These are phyloP conservation scores for Nidularia pulvinata DNA, from an alignment of 768 basidiomycete species.

Conservation along the genomic window DNA sequence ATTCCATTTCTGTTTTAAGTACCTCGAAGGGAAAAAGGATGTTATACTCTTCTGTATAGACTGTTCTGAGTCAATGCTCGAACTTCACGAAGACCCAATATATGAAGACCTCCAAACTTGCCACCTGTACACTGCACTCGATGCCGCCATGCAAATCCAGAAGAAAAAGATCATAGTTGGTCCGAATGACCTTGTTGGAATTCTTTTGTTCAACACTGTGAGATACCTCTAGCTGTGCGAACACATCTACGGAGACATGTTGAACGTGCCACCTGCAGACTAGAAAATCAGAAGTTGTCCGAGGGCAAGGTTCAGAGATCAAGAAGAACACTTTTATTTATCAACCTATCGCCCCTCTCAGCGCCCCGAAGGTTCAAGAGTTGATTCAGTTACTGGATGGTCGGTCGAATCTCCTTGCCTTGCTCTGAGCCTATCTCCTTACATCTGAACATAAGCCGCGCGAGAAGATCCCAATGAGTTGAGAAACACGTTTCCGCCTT, in stretches of 20 bases:
- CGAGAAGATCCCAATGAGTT: slow-evolving; percentile 63
- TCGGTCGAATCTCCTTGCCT: slow-evolving; percentile 24
- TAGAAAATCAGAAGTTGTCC: slow-evolving; percentile 34
- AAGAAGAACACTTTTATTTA: slow-evolving; percentile 73
- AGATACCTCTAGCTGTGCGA: slow-evolving; percentile 19
- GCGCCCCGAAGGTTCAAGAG: slow-evolving; percentile 80
- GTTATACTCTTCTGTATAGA: slow-evolving; percentile 97
- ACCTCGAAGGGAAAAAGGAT: slow-evolving; percentile 75
- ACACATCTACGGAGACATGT: neutral
- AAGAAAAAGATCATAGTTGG: slow-evolving; percentile 89
- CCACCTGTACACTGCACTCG: slow-evolving; percentile 77
- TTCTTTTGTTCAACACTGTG: slow-evolving; percentile 93
- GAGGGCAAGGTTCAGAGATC: slow-evolving; percentile 50
- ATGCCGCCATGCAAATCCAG: slow-evolving; percentile 84
- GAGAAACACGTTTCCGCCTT: slow-evolving; percentile 61
- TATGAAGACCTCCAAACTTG: slow-evolving; percentile 71
- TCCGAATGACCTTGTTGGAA: slow-evolving; percentile 89
- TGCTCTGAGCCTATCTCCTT: slow-evolving; percentile 3
- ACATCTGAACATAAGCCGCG: slow-evolving; percentile 43
- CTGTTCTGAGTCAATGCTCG: slow-evolving; percentile 89
- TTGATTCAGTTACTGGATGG: slow-evolving; percentile 79
- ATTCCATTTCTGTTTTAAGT: slow-evolving; percentile 30
- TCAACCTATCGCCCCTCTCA: slow-evolving; percentile 76
- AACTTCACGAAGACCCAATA: slow-evolving; percentile 59
- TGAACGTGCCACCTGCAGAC: slow-evolving; percentile 25